Conservation (phyloP, 2,329 filamentous ascomycete species). For the Penicillium sp. region DNA sequence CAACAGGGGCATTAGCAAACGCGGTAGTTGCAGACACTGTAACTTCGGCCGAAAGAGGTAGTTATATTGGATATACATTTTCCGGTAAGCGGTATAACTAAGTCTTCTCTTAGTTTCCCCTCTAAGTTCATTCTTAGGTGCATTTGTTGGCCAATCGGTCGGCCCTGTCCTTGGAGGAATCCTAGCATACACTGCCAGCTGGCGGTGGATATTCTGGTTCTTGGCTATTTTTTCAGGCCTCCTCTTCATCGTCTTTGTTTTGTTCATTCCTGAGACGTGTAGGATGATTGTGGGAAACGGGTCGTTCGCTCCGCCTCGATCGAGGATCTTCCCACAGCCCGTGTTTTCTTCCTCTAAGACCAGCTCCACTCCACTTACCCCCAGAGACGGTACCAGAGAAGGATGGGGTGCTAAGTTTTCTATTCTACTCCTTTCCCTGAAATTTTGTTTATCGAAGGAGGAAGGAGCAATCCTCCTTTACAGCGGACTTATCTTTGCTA, state of each 20-base stretch:
- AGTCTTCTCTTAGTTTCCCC: too few species aligned
- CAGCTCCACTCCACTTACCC: too few species aligned
- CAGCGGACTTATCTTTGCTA: slow-evolving; percentile 34
- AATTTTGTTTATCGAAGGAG: too few species aligned
- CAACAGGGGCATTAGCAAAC: slow-evolving; percentile 45
- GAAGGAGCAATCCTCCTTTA: slow-evolving; percentile 33
- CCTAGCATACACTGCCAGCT: slow-evolving; percentile 40
- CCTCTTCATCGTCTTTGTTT: slow-evolving; percentile 42
- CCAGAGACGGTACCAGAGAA: too few species aligned
- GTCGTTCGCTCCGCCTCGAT: slow-evolving; percentile 20
- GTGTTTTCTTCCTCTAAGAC: background rate
- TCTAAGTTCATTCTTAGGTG: too few species aligned
- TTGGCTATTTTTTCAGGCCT: slow-evolving; percentile 43
- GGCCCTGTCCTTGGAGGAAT: slow-evolving; percentile 57
- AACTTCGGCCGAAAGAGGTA: slow-evolving; percentile 46
- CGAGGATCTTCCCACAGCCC: slow-evolving; percentile 14
- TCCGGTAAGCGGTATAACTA: too few species aligned
- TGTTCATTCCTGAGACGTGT: slow-evolving; percentile 30
- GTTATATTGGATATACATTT: too few species aligned
- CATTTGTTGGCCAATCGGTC: slow-evolving; percentile 53
- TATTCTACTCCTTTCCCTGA: too few species aligned
- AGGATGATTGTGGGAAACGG: slow-evolving; percentile 36
- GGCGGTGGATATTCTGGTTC: slow-evolving; percentile 48
- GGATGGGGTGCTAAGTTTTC: too few species aligned
- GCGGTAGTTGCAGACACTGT: slow-evolving; percentile 48